Evolutionary conservation across 2,329 filamentous ascomycete genomes (phyloP).

Genomic region (Fusarium haematococcum): DNA sequence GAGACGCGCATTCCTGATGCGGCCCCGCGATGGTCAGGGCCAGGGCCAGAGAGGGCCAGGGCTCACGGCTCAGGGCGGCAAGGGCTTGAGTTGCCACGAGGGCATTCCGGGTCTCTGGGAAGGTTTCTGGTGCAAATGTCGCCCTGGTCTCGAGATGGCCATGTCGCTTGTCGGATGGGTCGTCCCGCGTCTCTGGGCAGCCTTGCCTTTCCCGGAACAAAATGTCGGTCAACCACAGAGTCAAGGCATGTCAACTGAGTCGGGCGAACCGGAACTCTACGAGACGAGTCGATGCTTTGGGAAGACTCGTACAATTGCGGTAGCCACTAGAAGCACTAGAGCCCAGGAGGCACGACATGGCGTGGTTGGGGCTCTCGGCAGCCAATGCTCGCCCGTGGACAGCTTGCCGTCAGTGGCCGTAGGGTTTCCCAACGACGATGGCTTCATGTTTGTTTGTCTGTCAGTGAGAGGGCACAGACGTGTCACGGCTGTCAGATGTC

Average conservation of each 20-base stretch:
- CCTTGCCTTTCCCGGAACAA: constrained; percentile 22
- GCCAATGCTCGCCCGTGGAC: background rate
- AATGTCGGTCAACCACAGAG: constrained; percentile 17
- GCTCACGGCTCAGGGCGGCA: constrained; percentile 6
- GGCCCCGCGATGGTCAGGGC: background rate
- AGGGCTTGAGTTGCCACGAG: constrained; percentile 29
- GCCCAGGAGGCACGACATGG: constrained; percentile 10
- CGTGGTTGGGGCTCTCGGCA: constrained; percentile 6
- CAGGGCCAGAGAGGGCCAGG: background rate
- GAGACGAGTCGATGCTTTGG: constrained; percentile 21
- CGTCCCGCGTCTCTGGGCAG: constrained; percentile 26
- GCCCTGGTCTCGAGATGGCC: constrained; percentile 27
- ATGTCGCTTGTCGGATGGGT: constrained; percentile 11
- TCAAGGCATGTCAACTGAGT: constrained; percentile 24
- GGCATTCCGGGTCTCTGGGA: constrained; percentile 33
- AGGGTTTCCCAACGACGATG: constrained; percentile 30
- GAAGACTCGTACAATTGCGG: constrained; percentile 12
- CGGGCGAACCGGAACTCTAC: constrained; percentile 27
- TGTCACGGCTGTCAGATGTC: constrained; percentile 1
- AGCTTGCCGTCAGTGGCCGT: constrained; percentile 25
- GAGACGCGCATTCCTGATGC: constrained; percentile 10
- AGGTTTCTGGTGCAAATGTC: constrained; percentile 13
- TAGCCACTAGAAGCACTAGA: constrained; percentile 6
- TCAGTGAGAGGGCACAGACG: background rate
- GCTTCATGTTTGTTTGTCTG: constrained; percentile 5